A percentile compares a stretch with the other conserved stretches of the same genome.
phyloP scores from a whole-genome alignment of 1,139 yeast genomes.

The Debaryomyces psychrophilus region DNA sequence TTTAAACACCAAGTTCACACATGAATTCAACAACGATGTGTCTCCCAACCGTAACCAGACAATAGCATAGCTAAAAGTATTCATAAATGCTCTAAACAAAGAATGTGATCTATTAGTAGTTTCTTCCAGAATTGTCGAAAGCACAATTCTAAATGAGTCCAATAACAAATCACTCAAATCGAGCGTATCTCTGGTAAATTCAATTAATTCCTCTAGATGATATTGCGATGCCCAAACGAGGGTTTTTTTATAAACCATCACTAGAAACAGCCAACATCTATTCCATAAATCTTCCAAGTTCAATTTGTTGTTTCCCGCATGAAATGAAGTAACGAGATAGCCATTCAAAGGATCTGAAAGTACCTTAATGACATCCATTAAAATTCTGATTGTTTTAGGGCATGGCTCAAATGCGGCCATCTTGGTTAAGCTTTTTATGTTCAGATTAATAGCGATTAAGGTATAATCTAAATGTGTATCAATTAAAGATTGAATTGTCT shows the following conservation, averaged over 20 bases:
- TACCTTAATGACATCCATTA: conserved; percentile 72
- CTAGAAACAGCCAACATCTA: conserved; percentile 68
- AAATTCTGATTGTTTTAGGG: conserved; percentile 71
- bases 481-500: conserved; percentile 64
- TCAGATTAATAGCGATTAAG: conserved; percentile 50
- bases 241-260: conserved; percentile 68
- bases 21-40: conserved; percentile 67
- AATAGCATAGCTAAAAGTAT: conserved; percentile 62
- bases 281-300: conserved; percentile 56
- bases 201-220: conserved; percentile 61
- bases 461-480: conserved; percentile 45
- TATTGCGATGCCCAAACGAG: conserved; percentile 72
- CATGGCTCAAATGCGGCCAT: conserved; percentile 69
- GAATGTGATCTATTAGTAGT: conserved; percentile 19
- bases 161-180: conserved; percentile 74
- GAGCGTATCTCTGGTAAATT: conserved; percentile 83
- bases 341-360: conserved; percentile 72
- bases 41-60: conserved; percentile 86
- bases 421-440: conserved; percentile 47
- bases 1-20: conserved; percentile 70
- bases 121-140: conserved; percentile 30
- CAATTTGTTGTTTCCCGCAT: conserved; percentile 12
- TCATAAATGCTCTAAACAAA: conserved; percentile 41
- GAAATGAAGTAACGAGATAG: conserved; percentile 22
- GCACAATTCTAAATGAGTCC: conserved; percentile 63